Conservation (phyloP, 2,329 filamentous ascomycete genomes). For the Chaetomium globosum region DNA sequence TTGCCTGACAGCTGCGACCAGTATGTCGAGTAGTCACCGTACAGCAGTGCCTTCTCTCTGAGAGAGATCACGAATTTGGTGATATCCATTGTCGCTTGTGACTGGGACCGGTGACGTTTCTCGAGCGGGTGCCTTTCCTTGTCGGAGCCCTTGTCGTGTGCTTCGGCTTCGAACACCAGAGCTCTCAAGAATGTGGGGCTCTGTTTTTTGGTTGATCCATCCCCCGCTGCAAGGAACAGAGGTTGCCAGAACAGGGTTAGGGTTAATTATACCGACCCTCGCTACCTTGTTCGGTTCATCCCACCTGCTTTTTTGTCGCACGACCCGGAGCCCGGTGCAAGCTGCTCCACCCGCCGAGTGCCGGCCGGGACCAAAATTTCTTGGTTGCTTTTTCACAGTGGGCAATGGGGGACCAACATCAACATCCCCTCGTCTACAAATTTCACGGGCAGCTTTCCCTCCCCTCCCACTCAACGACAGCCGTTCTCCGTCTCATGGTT, state of each 20-base stretch:
- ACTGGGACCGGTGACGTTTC: neutral
- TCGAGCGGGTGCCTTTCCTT: conserved; percentile 1
- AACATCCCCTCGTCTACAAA: neutral
- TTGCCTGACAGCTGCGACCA: conserved; percentile 77
- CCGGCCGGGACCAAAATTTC: conserved; percentile 23
- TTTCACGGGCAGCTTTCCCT: neutral
- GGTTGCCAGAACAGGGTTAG: conserved; percentile 8
- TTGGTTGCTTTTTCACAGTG: neutral
- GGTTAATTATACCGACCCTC: neutral
- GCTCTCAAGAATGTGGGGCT: conserved; percentile 23
- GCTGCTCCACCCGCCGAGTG: conserved; percentile 13
- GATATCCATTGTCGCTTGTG: conserved; percentile 71
- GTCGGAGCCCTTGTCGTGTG: conserved; percentile 15
- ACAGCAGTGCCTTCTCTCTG: conserved; percentile 79
- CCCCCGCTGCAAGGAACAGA: neutral
- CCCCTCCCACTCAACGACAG: neutral
- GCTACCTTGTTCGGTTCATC: neutral
- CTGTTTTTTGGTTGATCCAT: conserved; percentile 14
- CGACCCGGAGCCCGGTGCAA: conserved; percentile 8
- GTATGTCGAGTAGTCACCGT: conserved; percentile 88
- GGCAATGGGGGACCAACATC: neutral
- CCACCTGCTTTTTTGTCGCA: neutral
- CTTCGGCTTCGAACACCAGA: neutral
- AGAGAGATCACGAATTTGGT: conserved; percentile 79
- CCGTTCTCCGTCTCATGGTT: neutral